These are phyloP conservation scores for Excoecaria cochinchinensis DNA, from an alignment of 345 rosid genomes.

Conservation along the genomic window DNA sequence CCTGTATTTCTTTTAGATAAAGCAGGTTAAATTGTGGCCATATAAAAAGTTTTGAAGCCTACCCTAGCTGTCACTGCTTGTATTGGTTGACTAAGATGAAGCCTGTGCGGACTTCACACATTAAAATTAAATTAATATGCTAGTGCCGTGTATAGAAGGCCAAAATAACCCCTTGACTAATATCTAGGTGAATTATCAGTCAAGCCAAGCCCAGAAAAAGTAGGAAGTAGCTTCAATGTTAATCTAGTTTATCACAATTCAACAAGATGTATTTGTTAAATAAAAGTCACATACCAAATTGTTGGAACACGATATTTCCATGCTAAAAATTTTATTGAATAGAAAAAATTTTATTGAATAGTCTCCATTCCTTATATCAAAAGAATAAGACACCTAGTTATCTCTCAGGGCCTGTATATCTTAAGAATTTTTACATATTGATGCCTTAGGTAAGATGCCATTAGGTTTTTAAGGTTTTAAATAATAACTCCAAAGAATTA, in stretches of 20 bases:
- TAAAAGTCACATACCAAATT: background rate
- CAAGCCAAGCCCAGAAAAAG: background rate
- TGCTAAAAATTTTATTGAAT: background rate
- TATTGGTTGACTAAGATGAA: background rate
- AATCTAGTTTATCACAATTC: background rate
- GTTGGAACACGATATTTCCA: background rate
- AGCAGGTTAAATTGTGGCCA: background rate
- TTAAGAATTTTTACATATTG: background rate
- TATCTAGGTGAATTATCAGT: background rate
- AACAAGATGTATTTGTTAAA: too few relatives aligned
- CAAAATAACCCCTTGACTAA: background rate
- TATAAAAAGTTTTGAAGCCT: background rate
- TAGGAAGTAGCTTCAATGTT: background rate
- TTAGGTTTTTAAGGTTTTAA: background rate
- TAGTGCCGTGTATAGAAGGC: background rate
- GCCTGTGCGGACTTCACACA: background rate
- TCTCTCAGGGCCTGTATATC: background rate
- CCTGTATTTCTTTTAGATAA: too few relatives aligned
- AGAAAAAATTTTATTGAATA: background rate
- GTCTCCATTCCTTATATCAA: background rate
- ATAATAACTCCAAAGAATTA: background rate
- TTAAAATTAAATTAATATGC: background rate
- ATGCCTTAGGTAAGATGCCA: background rate
- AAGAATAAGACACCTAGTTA: background rate
- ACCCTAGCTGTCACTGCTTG: background rate